Conservation (phyloP, 306 rosid genomes). For the Senna siamea region DNA sequence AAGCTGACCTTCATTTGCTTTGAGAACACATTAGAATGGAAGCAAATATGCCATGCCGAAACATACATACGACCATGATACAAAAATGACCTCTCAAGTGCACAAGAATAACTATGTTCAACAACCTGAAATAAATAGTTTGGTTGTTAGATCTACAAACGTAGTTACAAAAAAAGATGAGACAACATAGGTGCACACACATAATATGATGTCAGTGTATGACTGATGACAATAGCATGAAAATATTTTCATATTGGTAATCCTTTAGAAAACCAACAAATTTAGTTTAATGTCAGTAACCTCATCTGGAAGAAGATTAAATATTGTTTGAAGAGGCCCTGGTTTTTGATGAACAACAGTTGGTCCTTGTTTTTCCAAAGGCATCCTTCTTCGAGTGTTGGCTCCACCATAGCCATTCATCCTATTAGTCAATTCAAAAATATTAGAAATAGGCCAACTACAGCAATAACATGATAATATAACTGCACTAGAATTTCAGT, state of each 20-base stretch:
- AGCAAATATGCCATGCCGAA: constrained; percentile 94
- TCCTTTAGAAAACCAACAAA: constrained; percentile 18
- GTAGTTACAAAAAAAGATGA: constrained; percentile 24
- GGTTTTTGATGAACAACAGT: constrained; percentile 96
- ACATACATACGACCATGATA: constrained; percentile 99
- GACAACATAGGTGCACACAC: constrained; percentile 6
- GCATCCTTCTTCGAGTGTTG: constrained; percentile 69
- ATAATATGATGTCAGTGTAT: neutral
- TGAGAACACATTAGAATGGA: constrained; percentile 95
- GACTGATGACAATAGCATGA: neutral
- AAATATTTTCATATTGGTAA: constrained; percentile 13
- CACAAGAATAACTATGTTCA: constrained; percentile 96
- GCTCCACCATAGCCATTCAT: constrained; percentile 77
- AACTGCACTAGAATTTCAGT: constrained; percentile 20
- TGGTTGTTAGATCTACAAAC: constrained; percentile 43
- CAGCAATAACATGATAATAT: constrained; percentile 14
- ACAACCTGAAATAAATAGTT: constrained; percentile 69
- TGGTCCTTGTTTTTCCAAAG: constrained; percentile 74
- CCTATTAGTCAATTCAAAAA: constrained; percentile 46
- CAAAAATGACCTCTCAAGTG: constrained; percentile 98
- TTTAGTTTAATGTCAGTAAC: constrained; percentile 51
- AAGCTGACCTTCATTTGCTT: constrained; percentile 96
- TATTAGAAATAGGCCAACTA: constrained; percentile 31
- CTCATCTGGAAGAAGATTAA: constrained; percentile 83
- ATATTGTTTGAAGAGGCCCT: constrained; percentile 95